A percentile compares a stretch with the other conserved stretches of the same genome.
Conservation (phyloP, 2,329 filamentous ascomycete species). For the Cordyceps javanica region DNA sequence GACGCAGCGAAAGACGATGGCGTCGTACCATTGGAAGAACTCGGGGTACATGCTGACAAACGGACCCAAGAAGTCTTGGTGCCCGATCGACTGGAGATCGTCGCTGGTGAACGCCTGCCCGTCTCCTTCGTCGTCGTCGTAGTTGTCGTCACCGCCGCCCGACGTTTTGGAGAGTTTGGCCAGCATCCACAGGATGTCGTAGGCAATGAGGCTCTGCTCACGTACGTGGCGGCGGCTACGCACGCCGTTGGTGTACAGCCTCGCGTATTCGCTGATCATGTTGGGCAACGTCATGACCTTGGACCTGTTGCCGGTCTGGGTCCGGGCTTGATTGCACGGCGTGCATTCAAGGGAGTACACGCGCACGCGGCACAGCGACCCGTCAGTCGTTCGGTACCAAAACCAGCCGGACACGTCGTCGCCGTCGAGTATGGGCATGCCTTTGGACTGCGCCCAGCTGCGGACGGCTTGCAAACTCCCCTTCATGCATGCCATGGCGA, state of each 20-base stretch:
- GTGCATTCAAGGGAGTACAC: slow-evolving; percentile 29
- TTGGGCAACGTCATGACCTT: slow-evolving; percentile 28
- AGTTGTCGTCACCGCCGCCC: neutral
- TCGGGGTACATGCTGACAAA: slow-evolving; percentile 26
- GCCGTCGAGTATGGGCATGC: slow-evolving; percentile 22
- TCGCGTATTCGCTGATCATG: slow-evolving; percentile 29
- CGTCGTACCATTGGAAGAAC: slow-evolving; percentile 21
- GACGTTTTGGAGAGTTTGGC: no score
- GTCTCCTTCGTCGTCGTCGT: no score
- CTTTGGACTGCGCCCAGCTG: slow-evolving; percentile 34
- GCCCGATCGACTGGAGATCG: slow-evolving; percentile 15
- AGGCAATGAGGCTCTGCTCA: slow-evolving; percentile 19
- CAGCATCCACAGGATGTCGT: slow-evolving; percentile 31
- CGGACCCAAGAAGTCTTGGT: slow-evolving; percentile 25
- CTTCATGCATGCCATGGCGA: slow-evolving; percentile 37
- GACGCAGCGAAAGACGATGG: slow-evolving; percentile 20
- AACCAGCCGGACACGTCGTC: slow-evolving; percentile 24
- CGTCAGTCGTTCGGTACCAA: slow-evolving; percentile 28
- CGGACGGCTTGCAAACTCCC: slow-evolving; percentile 29
- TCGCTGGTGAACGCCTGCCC: slow-evolving; percentile 18
- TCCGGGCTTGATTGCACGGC: slow-evolving; percentile 26
- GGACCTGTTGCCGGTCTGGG: slow-evolving; percentile 18
- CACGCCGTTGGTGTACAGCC: neutral
- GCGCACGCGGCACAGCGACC: slow-evolving; percentile 26
- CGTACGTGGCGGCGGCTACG: neutral